Conservation (phyloP, 148 eudicot species). For the Rhododendron ferrugineum region DNA sequence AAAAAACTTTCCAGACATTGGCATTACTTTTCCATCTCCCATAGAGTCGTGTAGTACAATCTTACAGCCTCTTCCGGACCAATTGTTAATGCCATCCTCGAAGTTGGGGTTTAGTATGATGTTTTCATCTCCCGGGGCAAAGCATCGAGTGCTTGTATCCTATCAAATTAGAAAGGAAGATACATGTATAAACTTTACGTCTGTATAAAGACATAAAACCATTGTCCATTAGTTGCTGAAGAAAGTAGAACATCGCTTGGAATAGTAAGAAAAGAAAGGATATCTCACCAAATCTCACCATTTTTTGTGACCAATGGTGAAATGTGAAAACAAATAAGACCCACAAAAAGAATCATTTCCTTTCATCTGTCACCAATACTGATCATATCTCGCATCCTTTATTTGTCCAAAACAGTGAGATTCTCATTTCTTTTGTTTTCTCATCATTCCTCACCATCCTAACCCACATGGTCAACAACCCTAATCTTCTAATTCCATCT, state of each 20-base stretch:
- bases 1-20: slow-evolving; percentile 72
- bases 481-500: not conserved
- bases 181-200: not conserved
- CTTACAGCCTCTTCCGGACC: slow-evolving; percentile 92
- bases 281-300: too few species aligned
- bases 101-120: slow-evolving; percentile 72
- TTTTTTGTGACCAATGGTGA: not conserved
- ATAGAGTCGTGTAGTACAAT: slow-evolving; percentile 59
- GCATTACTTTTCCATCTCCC: slow-evolving; percentile 70
- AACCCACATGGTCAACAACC: not conserved
- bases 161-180: not conserved
- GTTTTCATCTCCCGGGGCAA: slow-evolving; percentile 42
- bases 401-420: not conserved
- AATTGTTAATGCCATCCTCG: slow-evolving; percentile 80
- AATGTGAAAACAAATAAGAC: not conserved
- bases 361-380: not conserved
- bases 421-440: not conserved
- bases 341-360: not conserved
- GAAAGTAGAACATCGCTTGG: not conserved
- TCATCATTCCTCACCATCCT: not conserved
- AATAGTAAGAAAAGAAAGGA: not conserved
- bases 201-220: not conserved
- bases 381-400: not conserved
- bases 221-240: not conserved
- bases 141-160: slow-evolving; percentile 23